Percentiles rank a stretch among this genome's conserved stretches.
These are phyloP conservation scores for Yarrowia galli DNA, from an alignment of 1,139 yeast genomes.

Conservation along the genomic window DNA sequence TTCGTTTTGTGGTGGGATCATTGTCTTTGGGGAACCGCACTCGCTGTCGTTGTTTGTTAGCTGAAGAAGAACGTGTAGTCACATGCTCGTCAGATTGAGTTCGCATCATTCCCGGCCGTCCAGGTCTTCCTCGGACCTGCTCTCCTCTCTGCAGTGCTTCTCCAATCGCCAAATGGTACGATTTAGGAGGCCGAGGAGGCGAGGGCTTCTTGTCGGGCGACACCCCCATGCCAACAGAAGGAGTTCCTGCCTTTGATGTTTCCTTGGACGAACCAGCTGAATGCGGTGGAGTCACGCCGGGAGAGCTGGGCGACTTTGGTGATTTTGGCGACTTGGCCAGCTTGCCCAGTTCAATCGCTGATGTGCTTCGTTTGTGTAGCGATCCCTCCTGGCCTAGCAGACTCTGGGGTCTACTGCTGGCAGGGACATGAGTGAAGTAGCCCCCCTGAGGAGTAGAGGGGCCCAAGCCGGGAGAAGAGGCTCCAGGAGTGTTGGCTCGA, in stretches of 20 bases:
- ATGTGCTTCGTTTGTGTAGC: constrained; percentile 23
- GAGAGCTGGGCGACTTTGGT: constrained; percentile 13
- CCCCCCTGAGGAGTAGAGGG: constrained; percentile 5
- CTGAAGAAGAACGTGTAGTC: constrained; percentile 14
- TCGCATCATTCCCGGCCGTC: constrained; percentile 30
- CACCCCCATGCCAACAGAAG: neutral
- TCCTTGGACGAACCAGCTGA: constrained; percentile 1
- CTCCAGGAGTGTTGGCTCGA: constrained; percentile 32
- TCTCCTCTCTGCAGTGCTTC: constrained; percentile 16
- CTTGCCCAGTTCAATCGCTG: constrained; percentile 20
- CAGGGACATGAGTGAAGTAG: constrained; percentile 4
- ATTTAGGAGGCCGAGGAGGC: constrained; percentile 12
- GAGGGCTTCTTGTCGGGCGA: constrained; percentile 3
- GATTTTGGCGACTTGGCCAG: constrained; percentile 7
- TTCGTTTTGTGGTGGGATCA: constrained; percentile 44
- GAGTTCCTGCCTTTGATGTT: neutral
- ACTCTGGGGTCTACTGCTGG: constrained; percentile 13
- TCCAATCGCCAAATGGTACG: constrained; percentile 13
- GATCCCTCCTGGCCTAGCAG: constrained; percentile 1
- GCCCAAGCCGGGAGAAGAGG: constrained; percentile 1
- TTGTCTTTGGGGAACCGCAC: constrained; percentile 50
- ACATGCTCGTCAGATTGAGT: constrained; percentile 29
- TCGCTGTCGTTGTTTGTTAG: constrained; percentile 41
- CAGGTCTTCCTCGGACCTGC: constrained; percentile 10
- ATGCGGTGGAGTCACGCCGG: constrained; percentile 5